Conservation (phyloP, 768 basidiomycete species). For the Kwoniella botswanensis region DNA sequence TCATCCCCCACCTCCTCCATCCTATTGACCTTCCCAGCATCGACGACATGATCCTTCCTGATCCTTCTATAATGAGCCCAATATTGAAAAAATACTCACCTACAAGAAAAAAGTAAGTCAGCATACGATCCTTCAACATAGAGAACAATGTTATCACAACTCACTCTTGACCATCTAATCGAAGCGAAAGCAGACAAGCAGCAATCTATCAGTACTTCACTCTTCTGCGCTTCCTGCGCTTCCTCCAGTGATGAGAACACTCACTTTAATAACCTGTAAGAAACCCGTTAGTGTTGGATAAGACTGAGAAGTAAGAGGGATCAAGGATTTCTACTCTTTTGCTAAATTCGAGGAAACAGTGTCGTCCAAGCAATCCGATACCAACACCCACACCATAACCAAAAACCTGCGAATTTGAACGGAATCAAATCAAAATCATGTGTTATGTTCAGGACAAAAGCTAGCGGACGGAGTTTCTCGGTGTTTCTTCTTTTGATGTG, state of each 20-base stretch:
- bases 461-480: slow-evolving; percentile 33
- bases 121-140: slow-evolving; percentile 7
- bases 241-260: neutral
- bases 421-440: slow-evolving; percentile 6
- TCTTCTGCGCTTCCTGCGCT: neutral
- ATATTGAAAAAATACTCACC: slow-evolving; percentile 24
- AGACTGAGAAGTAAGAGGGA: slow-evolving; percentile 5
- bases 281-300: slow-evolving; percentile 26
- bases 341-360: neutral
- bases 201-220: neutral
- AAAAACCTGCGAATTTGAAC: slow-evolving; percentile 4
- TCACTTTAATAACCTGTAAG: slow-evolving; percentile 33
- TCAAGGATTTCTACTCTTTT: neutral
- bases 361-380: slow-evolving; percentile 2
- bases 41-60: neutral
- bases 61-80: neutral
- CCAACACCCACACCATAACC: neutral
- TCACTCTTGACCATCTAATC: slow-evolving; percentile 54
- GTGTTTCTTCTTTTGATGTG: slow-evolving; percentile 11
- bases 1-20: neutral
- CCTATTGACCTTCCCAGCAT: neutral
- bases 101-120: slow-evolving; percentile 22
- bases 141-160: slow-evolving; percentile 15
- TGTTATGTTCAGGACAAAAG: neutral
- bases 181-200: slow-evolving; percentile 6